Base-by-base conservation (phyloP, 441 rosid genomes). In the Corymbia citriodora region DNA sequence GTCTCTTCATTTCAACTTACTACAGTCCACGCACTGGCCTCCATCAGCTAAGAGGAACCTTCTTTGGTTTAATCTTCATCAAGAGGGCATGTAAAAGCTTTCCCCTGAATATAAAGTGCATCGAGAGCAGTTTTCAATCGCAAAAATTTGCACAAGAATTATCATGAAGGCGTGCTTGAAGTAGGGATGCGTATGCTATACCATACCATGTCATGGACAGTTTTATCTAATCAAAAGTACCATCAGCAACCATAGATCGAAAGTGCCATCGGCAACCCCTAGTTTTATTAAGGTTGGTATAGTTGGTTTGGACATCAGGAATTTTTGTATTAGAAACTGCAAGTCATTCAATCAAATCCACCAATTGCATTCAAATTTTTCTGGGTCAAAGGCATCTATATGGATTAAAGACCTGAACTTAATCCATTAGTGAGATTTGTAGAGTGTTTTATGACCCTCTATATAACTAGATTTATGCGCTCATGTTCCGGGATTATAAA, bases 351-450 rank as follows among this genome's bases (percentile, higher is more conserved):
- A 18, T 40, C 16, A 72, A 7, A 72, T 72, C 82, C 48, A 21
- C 27, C 4, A 21, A 59, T 25, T 25, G n/a, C 14, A 59, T 25
- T 29, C 65, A 59, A 1, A 25, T 59, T 36, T 36, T 72, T 36
- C 23, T 36, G 49, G 49, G 19, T 74, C 0, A 1, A 5, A 29
- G 13, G 0, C 25, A 40, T 45, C 3, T 10, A 29, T 16, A 21
- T 6, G 11, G 5, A 23, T 40, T 9, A 74, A 40, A 74, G 11
- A 16, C 48, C 3, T 40, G 9, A 40, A 79, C 12, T 79, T 79
- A 40, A 79, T 45, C 50, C 45, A 1, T 79, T 40, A 2, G 15
- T 45, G 52, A 79, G 50, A 1, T 79, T 40, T 45, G 6, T 45
- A 21, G 6, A 23, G 5, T 10, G 40, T 16, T 68, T 68, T 3